Evolutionary conservation across 140 eudicot species (phyloP).

Genomic region (Cichorium intybus): DNA sequence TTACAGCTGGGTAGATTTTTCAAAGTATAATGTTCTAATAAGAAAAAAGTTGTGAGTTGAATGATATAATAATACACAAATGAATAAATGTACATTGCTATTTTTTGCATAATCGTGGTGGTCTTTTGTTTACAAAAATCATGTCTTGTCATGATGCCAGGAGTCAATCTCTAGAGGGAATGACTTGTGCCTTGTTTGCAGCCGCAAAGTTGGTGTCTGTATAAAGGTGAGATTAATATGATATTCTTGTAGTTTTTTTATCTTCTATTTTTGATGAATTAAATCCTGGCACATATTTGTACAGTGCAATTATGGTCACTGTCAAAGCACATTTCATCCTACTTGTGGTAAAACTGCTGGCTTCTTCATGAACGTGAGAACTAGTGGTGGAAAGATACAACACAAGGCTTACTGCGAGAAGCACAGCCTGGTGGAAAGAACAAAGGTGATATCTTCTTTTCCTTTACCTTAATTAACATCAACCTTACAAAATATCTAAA

Average conservation of each 20-base stretch:
- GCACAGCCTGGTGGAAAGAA: conserved; percentile 80
- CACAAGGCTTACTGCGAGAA: conserved; percentile 95
- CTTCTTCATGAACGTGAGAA: conserved; percentile 64
- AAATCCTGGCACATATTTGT: not conserved
- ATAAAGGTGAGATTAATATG: conserved; percentile 54
- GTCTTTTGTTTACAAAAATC: conserved; percentile 5
- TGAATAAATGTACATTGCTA: not conserved
- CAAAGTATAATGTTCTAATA: too few relatives aligned
- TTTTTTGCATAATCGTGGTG: not conserved
- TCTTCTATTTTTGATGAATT: not conserved
- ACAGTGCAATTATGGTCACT: conserved; percentile 97
- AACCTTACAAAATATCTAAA: too few relatives aligned
- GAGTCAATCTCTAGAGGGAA: conserved; percentile 58
- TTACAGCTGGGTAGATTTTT: too few relatives aligned
- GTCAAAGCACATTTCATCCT: conserved; percentile 91
- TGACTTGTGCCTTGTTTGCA: conserved; percentile 73
- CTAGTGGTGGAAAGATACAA: conserved; percentile 74
- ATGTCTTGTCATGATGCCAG: conserved; percentile 37
- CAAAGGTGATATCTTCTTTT: conserved; percentile 49
- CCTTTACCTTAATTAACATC: not conserved
- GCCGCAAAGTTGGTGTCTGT: conserved; percentile 78
- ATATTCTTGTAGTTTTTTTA: not conserved
- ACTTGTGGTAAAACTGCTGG: conserved; percentile 88
- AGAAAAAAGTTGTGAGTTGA: too few relatives aligned
- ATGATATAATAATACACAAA: too few relatives aligned